Conservation (phyloP, 75 land plant genomes). For the Picea sitchensis region DNA sequence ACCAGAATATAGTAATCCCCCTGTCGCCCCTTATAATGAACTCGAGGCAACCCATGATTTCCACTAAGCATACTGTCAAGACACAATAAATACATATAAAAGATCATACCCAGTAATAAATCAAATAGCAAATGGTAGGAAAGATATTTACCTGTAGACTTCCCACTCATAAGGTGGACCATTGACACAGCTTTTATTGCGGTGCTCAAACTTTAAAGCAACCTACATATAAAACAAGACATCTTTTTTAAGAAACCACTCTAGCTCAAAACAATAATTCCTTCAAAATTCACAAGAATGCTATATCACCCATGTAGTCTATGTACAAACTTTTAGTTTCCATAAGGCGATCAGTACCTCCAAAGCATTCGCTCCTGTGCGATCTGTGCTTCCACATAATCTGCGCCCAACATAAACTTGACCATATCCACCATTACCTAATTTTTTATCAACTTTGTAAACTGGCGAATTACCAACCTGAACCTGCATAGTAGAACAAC, state of each 20-base stretch:
- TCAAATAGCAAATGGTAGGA: background rate
- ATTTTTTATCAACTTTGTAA: conserved; percentile 42
- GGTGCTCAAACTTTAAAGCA: conserved; percentile 30
- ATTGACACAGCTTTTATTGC: conserved; percentile 23
- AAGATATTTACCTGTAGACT: conserved; percentile 21
- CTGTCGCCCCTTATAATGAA: conserved; percentile 87
- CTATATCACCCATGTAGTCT: background rate
- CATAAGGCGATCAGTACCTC: conserved; percentile 18
- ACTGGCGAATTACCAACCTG: conserved; percentile 47
- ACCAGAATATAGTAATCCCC: conserved; percentile 92
- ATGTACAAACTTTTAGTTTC: background rate
- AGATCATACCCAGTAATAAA: background rate
- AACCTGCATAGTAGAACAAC: conserved; percentile 20
- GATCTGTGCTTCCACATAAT: conserved; percentile 33
- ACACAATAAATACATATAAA: background rate
- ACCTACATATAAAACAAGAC: conserved; percentile 11
- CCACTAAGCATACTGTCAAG: conserved; percentile 68
- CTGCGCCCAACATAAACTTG: conserved; percentile 51
- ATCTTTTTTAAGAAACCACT: background rate
- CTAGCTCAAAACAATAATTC: background rate
- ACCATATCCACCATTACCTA: conserved; percentile 52
- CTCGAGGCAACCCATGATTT: conserved; percentile 81
- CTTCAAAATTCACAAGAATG: background rate
- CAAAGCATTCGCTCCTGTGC: conserved; percentile 41
- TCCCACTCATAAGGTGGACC: conserved; percentile 38